Conservation (phyloP, 768 basidiomycete species). For the Rhodotorula babjevae region DNA sequence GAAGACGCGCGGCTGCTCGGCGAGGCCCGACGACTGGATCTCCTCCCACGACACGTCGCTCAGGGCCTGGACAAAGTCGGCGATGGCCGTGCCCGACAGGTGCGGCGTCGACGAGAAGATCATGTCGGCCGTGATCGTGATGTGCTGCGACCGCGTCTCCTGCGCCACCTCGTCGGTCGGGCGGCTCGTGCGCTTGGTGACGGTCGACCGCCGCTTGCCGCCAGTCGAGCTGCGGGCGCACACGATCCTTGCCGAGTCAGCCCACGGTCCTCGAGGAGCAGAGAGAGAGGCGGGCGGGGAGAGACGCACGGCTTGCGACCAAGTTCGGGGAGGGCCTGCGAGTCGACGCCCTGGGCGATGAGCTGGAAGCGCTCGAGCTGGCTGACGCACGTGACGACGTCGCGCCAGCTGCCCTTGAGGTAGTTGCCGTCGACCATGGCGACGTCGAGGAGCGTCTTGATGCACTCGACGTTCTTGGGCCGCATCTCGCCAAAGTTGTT, state of each 20-base stretch:
- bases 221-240: conserved; percentile 4
- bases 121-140: conserved; percentile 98
- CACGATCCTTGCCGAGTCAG: no score
- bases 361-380: conserved; percentile 98
- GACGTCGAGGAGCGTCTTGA: conserved; percentile 87
- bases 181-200: conserved; percentile 47
- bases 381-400: conserved; percentile 93
- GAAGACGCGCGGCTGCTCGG: conserved; percentile 89
- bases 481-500: conserved; percentile 99
- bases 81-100: conserved; percentile 89
- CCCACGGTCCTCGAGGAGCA: neutral
- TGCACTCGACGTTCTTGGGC: conserved; percentile 98
- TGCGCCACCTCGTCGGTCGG: conserved; percentile 89
- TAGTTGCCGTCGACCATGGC: conserved; percentile 96
- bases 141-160: conserved; percentile 93
- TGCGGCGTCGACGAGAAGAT: conserved; percentile 95
- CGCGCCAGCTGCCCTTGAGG: conserved; percentile 91
- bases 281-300: neutral
- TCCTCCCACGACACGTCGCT: conserved; percentile 99
- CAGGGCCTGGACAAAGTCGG: conserved; percentile 92
- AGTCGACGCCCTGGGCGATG: conserved; percentile 81
- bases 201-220: conserved; percentile 25
- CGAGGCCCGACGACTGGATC: conserved; percentile 92
- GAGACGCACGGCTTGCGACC: conserved; percentile 71
- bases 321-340: conserved; percentile 58